Percentiles rank a stretch among this genome's conserved stretches.
These are phyloP conservation scores for Nemophila menziesii DNA, from an alignment of 257 asterid genomes.

Conservation along the genomic window DNA sequence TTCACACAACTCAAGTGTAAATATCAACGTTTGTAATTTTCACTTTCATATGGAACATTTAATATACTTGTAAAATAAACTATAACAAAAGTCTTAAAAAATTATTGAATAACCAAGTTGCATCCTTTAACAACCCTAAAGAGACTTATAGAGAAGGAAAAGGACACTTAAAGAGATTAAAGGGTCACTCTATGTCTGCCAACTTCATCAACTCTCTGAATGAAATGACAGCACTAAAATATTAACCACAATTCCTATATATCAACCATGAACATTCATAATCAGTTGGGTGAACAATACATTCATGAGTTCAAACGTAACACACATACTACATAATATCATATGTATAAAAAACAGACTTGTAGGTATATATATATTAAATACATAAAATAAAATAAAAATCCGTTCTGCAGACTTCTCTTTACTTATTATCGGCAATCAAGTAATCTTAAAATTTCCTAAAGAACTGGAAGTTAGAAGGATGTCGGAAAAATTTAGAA, in stretches of 20 bases:
- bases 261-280: background rate
- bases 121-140: background rate
- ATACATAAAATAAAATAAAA: too few relatives aligned
- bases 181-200: slow-evolving; percentile 5
- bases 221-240: slow-evolving; percentile 3
- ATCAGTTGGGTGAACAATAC: background rate
- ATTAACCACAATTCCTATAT: background rate
- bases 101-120: background rate
- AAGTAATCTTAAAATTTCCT: background rate
- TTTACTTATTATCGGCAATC: too few relatives aligned
- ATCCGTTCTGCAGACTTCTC: too few relatives aligned
- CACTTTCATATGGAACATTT: background rate
- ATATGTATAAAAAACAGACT: too few relatives aligned
- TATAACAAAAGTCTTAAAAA: too few relatives aligned
- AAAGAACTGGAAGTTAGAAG: background rate
- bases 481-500: too few relatives aligned
- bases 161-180: background rate
- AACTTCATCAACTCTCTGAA: slow-evolving; percentile 1
- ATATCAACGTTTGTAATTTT: too few relatives aligned
- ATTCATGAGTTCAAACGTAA: background rate
- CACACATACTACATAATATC: too few relatives aligned
- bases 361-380: too few relatives aligned
- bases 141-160: too few relatives aligned
- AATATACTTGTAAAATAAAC: too few relatives aligned
- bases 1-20: background rate